Percentiles rank a stretch among this genome's conserved stretches.
These are phyloP conservation scores for Hura crepitans DNA, from an alignment of 441 rosid genomes.

Conservation along the genomic window DNA sequence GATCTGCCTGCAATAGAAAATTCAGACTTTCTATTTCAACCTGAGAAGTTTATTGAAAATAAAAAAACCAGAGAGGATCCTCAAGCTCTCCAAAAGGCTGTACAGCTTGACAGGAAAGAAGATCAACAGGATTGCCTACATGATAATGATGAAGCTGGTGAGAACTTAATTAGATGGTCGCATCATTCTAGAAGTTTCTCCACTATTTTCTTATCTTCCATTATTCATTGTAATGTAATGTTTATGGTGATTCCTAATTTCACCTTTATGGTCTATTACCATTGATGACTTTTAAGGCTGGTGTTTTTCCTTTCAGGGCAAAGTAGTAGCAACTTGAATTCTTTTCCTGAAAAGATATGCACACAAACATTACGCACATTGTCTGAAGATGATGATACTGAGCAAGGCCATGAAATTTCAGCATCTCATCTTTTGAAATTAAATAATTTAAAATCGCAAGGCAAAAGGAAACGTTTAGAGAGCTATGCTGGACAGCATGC, in stretches of 20 bases:
- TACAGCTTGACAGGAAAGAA: slow-evolving; percentile 22
- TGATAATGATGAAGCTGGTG: slow-evolving; percentile 36
- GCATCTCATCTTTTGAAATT: slow-evolving; percentile 17
- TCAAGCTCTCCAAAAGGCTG: slow-evolving; percentile 24
- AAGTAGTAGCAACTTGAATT: slow-evolving; percentile 28
- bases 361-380: slow-evolving; percentile 19
- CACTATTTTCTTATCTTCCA: neutral
- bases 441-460: slow-evolving; percentile 13
- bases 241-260: neutral
- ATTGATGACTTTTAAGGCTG: slow-evolving; percentile 13
- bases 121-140: slow-evolving; percentile 13
- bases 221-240: neutral
- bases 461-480: slow-evolving; percentile 21
- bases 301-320: slow-evolving; percentile 31
- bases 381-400: slow-evolving; percentile 22
- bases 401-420: slow-evolving; percentile 28
- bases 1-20: slow-evolving; percentile 24
- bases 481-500: slow-evolving; percentile 18
- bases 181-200: slow-evolving; percentile 3
- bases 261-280: neutral
- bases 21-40: slow-evolving; percentile 18
- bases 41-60: slow-evolving; percentile 1
- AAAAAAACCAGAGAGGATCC: slow-evolving; percentile 17
- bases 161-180: slow-evolving; percentile 11
- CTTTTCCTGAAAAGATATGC: slow-evolving; percentile 24